A percentile compares a stretch with the other conserved stretches of the same genome.
phyloP scores from a whole-genome alignment of 1,139 yeast species.

The Yamadazyma atlantica region DNA sequence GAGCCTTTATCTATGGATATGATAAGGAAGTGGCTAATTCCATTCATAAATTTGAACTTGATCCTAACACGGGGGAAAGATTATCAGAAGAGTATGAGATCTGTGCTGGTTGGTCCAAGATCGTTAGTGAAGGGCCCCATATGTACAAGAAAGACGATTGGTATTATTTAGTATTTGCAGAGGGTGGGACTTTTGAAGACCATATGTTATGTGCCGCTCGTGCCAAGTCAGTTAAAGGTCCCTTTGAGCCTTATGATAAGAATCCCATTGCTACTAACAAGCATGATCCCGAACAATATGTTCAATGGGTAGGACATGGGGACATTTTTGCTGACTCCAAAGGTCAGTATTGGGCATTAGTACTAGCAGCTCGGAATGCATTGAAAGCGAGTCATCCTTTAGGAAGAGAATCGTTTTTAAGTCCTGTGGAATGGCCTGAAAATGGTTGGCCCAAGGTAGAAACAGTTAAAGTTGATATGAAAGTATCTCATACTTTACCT shows the following conservation, averaged over 20 bases:
- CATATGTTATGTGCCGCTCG: constrained; percentile 12
- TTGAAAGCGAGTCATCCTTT: constrained; percentile 7
- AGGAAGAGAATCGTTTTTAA: constrained; percentile 11
- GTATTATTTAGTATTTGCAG: constrained; percentile 11
- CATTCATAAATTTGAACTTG: constrained; percentile 10
- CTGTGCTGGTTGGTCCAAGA: constrained; percentile 11
- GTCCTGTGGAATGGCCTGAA: constrained; percentile 9
- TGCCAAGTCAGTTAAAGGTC: constrained; percentile 9
- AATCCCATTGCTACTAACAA: constrained; percentile 10
- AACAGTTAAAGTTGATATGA: constrained; percentile 9
- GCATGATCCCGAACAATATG: constrained; percentile 7
- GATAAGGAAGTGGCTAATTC: constrained; percentile 10
- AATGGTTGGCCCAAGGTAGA: constrained; percentile 12
- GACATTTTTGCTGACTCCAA: constrained; percentile 8
- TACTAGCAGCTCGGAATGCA: constrained; percentile 9
- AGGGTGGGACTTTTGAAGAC: constrained; percentile 11
- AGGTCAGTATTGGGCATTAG: constrained; percentile 10
- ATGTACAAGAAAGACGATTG: constrained; percentile 10
- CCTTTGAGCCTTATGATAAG: constrained; percentile 8
- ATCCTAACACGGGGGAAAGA: constrained; percentile 11
- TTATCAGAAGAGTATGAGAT: constrained; percentile 10
- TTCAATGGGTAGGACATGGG: constrained; percentile 14
- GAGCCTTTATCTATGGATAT: constrained; percentile 11
- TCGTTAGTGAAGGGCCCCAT: constrained; percentile 12
- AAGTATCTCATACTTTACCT: constrained; percentile 6